Conservation (phyloP, 345 rosid species). For the Salix purpurea region DNA sequence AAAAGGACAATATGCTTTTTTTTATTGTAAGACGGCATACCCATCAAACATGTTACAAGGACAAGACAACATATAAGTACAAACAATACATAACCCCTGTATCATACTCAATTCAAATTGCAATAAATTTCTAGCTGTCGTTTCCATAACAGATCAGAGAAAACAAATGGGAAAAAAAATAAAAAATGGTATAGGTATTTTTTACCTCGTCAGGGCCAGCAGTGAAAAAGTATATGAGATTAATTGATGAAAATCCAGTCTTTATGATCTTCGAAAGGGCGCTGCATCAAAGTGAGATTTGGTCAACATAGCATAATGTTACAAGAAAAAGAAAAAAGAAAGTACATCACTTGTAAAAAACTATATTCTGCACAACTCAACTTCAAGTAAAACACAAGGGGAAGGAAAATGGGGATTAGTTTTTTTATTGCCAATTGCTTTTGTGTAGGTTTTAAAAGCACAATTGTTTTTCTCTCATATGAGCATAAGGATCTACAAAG, state of each 20-base stretch:
- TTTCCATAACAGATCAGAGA: neutral
- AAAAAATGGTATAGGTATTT: neutral
- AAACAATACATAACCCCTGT: neutral
- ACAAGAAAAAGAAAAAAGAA: neutral
- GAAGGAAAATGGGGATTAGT: neutral
- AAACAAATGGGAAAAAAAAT: neutral
- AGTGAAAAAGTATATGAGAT: slow-evolving; percentile 95
- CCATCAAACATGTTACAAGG: neutral
- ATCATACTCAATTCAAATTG: neutral
- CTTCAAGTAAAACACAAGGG: neutral
- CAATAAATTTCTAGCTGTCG: neutral
- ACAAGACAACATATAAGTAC: neutral
- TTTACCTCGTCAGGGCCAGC: slow-evolving; percentile 97
- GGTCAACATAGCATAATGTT: neutral
- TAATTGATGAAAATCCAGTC: slow-evolving; percentile 93
- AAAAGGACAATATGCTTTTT: neutral
- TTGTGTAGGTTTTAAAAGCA: neutral
- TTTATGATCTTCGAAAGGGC: slow-evolving; percentile 94
- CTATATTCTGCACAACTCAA: neutral
- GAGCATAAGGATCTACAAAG: neutral
- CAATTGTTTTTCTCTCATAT: neutral
- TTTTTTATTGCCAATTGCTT: neutral
- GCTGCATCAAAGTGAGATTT: slow-evolving; percentile 37
- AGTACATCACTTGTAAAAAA: neutral
- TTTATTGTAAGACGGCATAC: neutral